A percentile compares a stretch with the other conserved stretches of the same genome.
These are phyloP conservation scores for Clavulina sp. DNA, from an alignment of 768 basidiomycete genomes.

Conservation along the genomic window DNA sequence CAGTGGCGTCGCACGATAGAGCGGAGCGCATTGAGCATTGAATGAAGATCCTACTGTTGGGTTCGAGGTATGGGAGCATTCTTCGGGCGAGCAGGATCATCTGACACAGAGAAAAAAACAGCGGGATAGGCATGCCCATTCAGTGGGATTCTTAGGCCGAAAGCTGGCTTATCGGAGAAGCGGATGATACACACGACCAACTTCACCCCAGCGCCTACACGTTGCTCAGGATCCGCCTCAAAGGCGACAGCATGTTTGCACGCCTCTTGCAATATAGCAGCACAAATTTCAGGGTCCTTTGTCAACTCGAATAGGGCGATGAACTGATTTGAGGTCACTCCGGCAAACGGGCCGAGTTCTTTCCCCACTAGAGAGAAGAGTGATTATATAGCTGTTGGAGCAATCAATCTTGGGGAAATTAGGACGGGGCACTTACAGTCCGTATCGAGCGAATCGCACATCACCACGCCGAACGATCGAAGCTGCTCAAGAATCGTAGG, in stretches of 20 bases:
- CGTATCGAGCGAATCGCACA: too few relatives aligned
- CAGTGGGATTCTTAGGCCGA: not conserved
- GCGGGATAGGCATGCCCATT: not conserved
- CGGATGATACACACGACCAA: not conserved
- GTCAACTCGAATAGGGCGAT: not conserved
- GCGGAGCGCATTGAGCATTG: constrained; percentile 12
- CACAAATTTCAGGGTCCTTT: not conserved
- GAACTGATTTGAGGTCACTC: not conserved
- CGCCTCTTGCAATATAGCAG: not conserved
- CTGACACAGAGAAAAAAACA: too few relatives aligned
- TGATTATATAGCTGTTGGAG: too few relatives aligned
- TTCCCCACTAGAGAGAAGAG: not conserved
- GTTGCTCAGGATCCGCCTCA: not conserved
- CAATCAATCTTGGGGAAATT: too few relatives aligned
- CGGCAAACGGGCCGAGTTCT: not conserved
- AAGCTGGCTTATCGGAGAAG: constrained; percentile 3
- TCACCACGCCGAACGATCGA: too few relatives aligned
- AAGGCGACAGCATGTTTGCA: not conserved
- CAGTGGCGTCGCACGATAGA: constrained; percentile 9
- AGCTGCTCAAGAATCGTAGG: too few relatives aligned
- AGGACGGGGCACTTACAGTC: too few relatives aligned
- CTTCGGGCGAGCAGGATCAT: too few relatives aligned
- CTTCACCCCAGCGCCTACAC: not conserved
- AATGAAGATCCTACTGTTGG: constrained; percentile 8
- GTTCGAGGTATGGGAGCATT: constrained; percentile 1